Evolutionary conservation across 129 eudicot species (phyloP), one percentile per base, ranked within the genome.

Genomic region (Centaurea solstitialis): DNA sequence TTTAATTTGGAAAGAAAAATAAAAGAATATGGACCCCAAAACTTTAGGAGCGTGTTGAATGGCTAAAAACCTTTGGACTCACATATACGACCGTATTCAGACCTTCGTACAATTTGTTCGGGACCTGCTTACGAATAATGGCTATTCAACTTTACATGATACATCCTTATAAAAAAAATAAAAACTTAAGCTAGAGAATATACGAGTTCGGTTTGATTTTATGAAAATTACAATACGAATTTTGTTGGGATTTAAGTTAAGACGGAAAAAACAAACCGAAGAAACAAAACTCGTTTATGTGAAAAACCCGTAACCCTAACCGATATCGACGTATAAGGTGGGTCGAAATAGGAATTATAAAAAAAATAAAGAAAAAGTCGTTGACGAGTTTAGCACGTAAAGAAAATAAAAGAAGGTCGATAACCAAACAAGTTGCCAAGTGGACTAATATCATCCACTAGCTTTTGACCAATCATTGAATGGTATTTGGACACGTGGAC

Each of bases 381-480:
- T 77, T 70, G 59, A 83, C 66, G 35, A 0, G 33, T 72, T 30
- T 20, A 26, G 72, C 79, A 77, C 86, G 82, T 17, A 35, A 62
- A 76, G 28, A 83, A 50, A 43, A 72, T 37, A 71, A 0, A 33
- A 70, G 30, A 1, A 41, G 68, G 65, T 77, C n/a, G 79, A 61
- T 72, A 21, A 72, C 86, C 79, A 71, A 83, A 77, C 79, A 40
- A 71, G 82, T 77, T 43, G 79, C 82, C 86, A 77, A 18, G 69
- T 76, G 70, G 53, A 82, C 57, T 70, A 61, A 61, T 22, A 20
- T 76, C 78, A 47, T 71, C 70, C 74, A 77, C 74, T 47, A 28
- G 13, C 26, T 13, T 43, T 10, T 17, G 21, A 26, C 73, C 61
- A 83, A 62, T 82, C 78, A 71, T 0, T 5, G 13, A 24, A 39